Percentiles rank a stretch among this genome's conserved stretches.
These are phyloP conservation scores for Picea abies DNA, from an alignment of 83 land plant species.

Conservation along the genomic window DNA sequence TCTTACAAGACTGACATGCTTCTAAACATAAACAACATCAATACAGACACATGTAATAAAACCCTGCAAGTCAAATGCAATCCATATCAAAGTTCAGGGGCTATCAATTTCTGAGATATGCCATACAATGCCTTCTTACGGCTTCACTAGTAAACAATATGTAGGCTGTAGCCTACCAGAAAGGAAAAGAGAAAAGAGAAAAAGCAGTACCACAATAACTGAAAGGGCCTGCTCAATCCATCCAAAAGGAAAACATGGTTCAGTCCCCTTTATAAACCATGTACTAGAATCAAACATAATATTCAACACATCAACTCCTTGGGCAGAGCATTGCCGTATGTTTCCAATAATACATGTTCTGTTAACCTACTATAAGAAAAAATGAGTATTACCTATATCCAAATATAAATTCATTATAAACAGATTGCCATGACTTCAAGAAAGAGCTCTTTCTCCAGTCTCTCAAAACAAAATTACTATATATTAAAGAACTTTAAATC, in stretches of 20 bases:
- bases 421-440: neutral
- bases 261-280: neutral
- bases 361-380: neutral
- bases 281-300: neutral
- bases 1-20: neutral
- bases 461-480: neutral
- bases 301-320: neutral
- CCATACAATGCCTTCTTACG: neutral
- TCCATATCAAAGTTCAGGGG: neutral
- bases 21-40: conserved; percentile 4
- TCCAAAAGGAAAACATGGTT: neutral
- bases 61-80: neutral
- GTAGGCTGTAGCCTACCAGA: neutral
- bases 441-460: neutral
- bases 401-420: no score
- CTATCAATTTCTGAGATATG: neutral
- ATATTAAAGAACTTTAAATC: neutral
- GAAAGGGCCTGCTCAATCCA: neutral
- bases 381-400: no score
- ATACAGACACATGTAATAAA: neutral
- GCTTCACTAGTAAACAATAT: neutral
- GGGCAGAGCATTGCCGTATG: neutral
- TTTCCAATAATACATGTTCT: neutral
- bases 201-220: neutral
- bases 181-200: neutral